Evolutionary conservation across 2,329 filamentous ascomycete genomes (phyloP), one percentile per base, ranked within the genome.

Genomic region (Penicillium sp.): DNA sequence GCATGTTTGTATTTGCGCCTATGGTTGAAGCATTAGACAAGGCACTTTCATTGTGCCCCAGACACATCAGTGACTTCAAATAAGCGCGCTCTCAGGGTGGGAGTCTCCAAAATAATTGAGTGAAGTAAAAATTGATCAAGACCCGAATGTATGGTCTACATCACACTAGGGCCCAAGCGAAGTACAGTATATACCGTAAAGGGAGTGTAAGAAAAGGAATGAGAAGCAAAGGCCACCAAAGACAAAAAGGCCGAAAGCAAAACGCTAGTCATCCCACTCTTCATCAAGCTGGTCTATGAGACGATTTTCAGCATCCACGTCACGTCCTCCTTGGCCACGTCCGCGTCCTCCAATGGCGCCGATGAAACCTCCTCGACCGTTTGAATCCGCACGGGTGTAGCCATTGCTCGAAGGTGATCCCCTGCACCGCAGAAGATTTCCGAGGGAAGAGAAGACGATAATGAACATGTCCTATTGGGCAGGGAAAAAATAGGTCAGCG

Each of bases 261-360:
- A 22, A 40, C 16, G 29, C 62, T 54, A 78, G 62, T 96, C 92
- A 65, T 97, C 92, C 93, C 93, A 97, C 71, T 97, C 92, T 73
- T 97, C 93, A 67, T 97, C 94, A 56, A 97, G 80, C 74, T 97
- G 91, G 72, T 97, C 93, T 71, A 99, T 97, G 65, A 97, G 77
- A 59, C 92, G 81, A 73, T 97, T 97, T 76, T 97, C 94, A 52
- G 92, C 92, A 55, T 97, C 93, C 6, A 83, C 75, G 46, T 78
- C 76, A 24, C 63, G 61, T 2, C 54, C 54, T 16, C 57, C 47
- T 2, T 59, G 51, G 13, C 55, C 54, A 43, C 54, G 52, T 29
- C 69, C 60, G 4, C 63, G 67, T 10, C 72, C 71, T 39, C 70
- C 71, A 43, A 75, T 70, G 11, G 68, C 72, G 34, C 70, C 65